Evolutionary conservation across 192 early-diverging fungal genomes (phyloP).

Genomic region (Ambispora gerdemannii): DNA sequence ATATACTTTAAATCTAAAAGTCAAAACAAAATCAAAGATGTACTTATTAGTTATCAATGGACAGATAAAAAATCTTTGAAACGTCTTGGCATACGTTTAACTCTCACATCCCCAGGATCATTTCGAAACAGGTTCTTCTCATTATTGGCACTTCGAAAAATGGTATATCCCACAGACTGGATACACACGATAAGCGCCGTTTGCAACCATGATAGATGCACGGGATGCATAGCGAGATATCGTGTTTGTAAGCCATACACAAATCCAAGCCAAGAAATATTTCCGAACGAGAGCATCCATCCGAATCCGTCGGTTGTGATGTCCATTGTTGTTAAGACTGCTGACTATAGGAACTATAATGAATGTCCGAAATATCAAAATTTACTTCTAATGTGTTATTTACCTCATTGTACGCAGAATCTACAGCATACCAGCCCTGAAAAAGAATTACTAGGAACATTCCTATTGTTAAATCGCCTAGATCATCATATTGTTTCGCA

Average conservation of each 20-base stretch:
- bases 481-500: slow-evolving; percentile 65
- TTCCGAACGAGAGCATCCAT: slow-evolving; percentile 77
- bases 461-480: slow-evolving; percentile 67
- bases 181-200: slow-evolving; percentile 49
- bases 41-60: no score
- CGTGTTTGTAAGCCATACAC: slow-evolving; percentile 88
- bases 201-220: slow-evolving; percentile 49
- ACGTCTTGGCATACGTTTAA: slow-evolving; percentile 55
- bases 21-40: no score
- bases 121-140: slow-evolving; percentile 91
- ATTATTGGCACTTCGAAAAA: slow-evolving; percentile 86
- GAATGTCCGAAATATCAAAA: neutral
- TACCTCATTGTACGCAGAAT: slow-evolving; percentile 75
- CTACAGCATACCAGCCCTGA: slow-evolving; percentile 82
- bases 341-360: slow-evolving; percentile 42
- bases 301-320: slow-evolving; percentile 98
- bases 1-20: slow-evolving; percentile 75
- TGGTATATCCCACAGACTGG: slow-evolving; percentile 68
- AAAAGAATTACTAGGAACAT: slow-evolving; percentile 76
- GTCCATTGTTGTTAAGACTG: slow-evolving; percentile 96
- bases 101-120: slow-evolving; percentile 49
- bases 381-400: neutral
- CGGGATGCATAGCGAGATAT: slow-evolving; percentile 73
- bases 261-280: slow-evolving; percentile 88
- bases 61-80: no score